phyloP scores from a whole-genome alignment of 73 alveolate species.

The Uronychia setigera region DNA sequence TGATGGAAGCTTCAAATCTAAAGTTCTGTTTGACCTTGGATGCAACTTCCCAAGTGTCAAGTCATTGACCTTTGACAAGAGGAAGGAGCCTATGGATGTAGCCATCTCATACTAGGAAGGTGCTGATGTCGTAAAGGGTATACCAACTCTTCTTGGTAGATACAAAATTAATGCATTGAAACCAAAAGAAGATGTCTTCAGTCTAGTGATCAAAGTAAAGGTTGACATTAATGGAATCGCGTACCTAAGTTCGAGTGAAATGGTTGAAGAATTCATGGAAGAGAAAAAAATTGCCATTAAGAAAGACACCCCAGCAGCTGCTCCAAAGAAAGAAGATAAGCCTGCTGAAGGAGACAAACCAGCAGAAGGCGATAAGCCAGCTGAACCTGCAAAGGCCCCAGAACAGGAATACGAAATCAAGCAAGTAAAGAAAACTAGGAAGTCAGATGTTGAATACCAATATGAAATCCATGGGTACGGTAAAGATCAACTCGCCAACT shows the following conservation, averaged over 20 bases:
- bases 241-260: constrained; percentile 68
- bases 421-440: constrained; percentile 52
- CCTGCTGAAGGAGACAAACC: constrained; percentile 10
- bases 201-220: constrained; percentile 66
- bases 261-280: constrained; percentile 62
- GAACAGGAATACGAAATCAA: constrained; percentile 66
- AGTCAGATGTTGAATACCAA: constrained; percentile 44
- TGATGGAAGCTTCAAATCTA: constrained; percentile 40
- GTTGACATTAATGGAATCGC: constrained; percentile 69
- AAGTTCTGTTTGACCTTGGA: constrained; percentile 54
- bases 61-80: constrained; percentile 68
- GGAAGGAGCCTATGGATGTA: constrained; percentile 73
- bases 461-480: constrained; percentile 40
- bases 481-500: constrained; percentile 38
- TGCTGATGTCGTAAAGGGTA: constrained; percentile 50
- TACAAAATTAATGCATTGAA: constrained; percentile 62
- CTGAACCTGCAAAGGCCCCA: constrained; percentile 56
- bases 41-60: constrained; percentile 74
- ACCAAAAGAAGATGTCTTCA: constrained; percentile 63
- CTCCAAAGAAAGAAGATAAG: constrained; percentile 6
- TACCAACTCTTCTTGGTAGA: constrained; percentile 55
- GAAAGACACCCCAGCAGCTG: constrained; percentile 44
- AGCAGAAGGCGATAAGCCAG: constrained; percentile 18
- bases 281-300: constrained; percentile 55
- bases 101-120: constrained; percentile 56